Base-by-base conservation (phyloP, 1,284 basidiomycete species). In the Apiotrichum siamense region DNA sequence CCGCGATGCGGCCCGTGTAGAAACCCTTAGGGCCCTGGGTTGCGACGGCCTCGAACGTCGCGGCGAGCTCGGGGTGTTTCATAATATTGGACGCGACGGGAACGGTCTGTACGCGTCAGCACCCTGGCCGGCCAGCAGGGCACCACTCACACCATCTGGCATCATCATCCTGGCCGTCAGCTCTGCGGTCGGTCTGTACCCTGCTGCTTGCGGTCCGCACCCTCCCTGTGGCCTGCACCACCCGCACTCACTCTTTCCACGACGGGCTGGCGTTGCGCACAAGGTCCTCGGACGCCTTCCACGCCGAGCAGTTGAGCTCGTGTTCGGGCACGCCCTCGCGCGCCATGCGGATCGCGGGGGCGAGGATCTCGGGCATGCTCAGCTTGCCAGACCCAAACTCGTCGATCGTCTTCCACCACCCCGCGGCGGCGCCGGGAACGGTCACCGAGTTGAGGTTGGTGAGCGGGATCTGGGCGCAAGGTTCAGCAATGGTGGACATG, bases 401-500 rank as follows among this genome's bases (percentile, higher is more conserved):
- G 50, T 86, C 81, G 41, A 96, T 79, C 0, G 90, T 88, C 70
- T 96, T 94, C 27, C 87, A 79, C 92, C 93, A 97, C 12, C 89
- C 88, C 20, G 90, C 88, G 1, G 92, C 87, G 18, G 88, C 87
- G 41, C 93, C 91, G 55, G 94, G 94, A 3, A 97, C 91, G 0
- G 94, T 97, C 7, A 92, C 92, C 13, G 85, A 80, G 68, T 94
- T 93, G 35, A 94, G 74, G 66, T 91, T 84, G 3, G 79, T 83
- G 10, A 79, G 68, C 1, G 87, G 87, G 52, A 92, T 88, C 37
- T 77, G 49, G 38, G 15, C 25, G 39, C 7, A 27, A 15, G 27
- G n/a, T 15, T 20, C 9, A 21, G 35, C 10, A 36, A 36, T 10
- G 29, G n/a, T 11, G 12, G 35, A 36, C 15, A 18, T 10, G 35